Percentiles rank a stretch among this genome's conserved stretches.
phyloP scores from a whole-genome alignment of 768 basidiomycete genomes.

The Suillus variegatus region DNA sequence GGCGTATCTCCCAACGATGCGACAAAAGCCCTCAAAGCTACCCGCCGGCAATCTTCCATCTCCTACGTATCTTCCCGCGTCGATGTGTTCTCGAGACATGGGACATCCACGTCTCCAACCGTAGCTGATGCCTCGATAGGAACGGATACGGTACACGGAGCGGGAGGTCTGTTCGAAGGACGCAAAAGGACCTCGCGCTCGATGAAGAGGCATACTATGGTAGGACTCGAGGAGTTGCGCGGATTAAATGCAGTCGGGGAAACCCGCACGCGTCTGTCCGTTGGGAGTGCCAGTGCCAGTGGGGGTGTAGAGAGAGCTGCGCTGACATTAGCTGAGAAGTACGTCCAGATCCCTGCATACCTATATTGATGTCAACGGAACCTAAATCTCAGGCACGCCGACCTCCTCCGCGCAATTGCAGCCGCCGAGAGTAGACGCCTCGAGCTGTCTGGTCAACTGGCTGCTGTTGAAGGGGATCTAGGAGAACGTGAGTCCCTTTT shows the following conservation, averaged over 20 bases:
- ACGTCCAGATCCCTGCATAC: conserved; percentile 25
- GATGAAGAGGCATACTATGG: conserved; percentile 4
- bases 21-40: conserved; percentile 3
- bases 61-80: conserved; percentile 16
- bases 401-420: conserved; percentile 80
- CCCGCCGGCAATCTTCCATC: conserved; percentile 31
- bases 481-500: conserved; percentile 47
- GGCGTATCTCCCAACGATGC: not conserved
- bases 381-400: conserved; percentile 62
- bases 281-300: not conserved
- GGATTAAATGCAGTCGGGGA: not conserved
- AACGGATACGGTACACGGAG: not conserved
- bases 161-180: not conserved
- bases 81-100: conserved; percentile 5
- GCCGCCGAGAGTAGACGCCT: conserved; percentile 86
- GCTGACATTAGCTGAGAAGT: conserved; percentile 75
- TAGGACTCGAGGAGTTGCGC: not conserved
- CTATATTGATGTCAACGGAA: not conserved
- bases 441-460: conserved; percentile 75
- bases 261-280: too few species aligned
- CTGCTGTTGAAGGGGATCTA: conserved; percentile 71
- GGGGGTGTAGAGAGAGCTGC: conserved; percentile 35
- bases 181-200: not conserved
- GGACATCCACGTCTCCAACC: not conserved
- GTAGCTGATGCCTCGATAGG: not conserved